Conservation (phyloP, 208 protist species). For the Leptomonas pyrrhocoris region DNA sequence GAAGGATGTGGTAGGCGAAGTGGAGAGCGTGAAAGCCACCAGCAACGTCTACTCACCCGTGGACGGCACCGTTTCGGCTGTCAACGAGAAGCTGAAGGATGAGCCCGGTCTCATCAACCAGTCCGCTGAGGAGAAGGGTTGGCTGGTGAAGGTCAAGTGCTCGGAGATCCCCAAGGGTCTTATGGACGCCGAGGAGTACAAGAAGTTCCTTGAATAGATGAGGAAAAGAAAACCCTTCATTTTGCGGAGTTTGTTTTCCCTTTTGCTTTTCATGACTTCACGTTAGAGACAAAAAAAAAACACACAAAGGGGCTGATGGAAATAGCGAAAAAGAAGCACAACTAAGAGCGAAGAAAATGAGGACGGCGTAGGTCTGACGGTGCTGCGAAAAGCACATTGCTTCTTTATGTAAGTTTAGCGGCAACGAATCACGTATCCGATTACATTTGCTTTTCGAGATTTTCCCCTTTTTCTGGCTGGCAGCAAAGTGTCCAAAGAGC, state of each 20-base stretch:
- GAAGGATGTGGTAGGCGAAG: constrained; percentile 81
- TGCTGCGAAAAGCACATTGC: too few relatives aligned
- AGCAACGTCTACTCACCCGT: constrained; percentile 91
- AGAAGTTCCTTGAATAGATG: constrained; percentile 85
- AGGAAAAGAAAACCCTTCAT: neutral
- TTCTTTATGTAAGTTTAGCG: too few relatives aligned
- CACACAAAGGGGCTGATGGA: too few relatives aligned
- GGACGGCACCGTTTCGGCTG: constrained; percentile 71
- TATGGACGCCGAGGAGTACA: constrained; percentile 85
- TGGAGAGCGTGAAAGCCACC: constrained; percentile 94
- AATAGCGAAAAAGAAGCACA: too few relatives aligned
- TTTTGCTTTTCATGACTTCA: neutral
- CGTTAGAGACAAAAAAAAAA: neutral
- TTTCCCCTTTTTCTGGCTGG: too few relatives aligned
- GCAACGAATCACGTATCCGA: too few relatives aligned
- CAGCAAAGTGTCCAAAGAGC: too few relatives aligned
- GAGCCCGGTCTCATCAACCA: constrained; percentile 87
- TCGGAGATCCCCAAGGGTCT: constrained; percentile 70
- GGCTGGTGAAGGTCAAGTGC: constrained; percentile 89
- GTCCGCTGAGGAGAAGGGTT: constrained; percentile 86
- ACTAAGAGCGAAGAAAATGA: too few relatives aligned
- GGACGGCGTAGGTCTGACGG: too few relatives aligned
- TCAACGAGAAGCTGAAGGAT: constrained; percentile 89
- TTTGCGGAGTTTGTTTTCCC: neutral
- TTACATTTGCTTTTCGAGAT: too few relatives aligned